phyloP scores from a whole-genome alignment of 352 stramenopile species.

The Globisporangium camurandrum region DNA sequence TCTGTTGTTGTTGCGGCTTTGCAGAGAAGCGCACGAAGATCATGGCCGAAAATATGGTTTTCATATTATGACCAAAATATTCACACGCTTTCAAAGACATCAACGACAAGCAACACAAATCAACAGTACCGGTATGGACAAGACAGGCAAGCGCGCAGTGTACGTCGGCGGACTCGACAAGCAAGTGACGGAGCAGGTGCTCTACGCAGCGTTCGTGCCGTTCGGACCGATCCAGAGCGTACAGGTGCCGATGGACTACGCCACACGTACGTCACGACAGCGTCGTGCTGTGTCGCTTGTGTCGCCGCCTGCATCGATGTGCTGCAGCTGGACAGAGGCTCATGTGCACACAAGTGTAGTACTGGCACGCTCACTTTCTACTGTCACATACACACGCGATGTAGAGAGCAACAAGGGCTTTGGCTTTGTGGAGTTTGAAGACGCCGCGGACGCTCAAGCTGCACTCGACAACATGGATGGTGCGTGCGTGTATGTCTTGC shows the following conservation, averaged over 20 bases:
- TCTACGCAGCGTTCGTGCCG: conserved; percentile 82
- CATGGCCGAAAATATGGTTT: conserved; percentile 4
- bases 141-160: conserved; percentile 60
- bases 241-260: conserved; percentile 68
- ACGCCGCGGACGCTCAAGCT: conserved; percentile 80
- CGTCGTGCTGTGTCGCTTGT: background rate
- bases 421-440: conserved; percentile 92
- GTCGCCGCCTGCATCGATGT: background rate
- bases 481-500: conserved; percentile 7
- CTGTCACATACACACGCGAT: background rate
- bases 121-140: conserved; percentile 21
- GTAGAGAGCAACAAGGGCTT: conserved; percentile 87
- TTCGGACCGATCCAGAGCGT: conserved; percentile 79
- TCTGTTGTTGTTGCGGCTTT: conserved; percentile 7
- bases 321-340: background rate
- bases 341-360: background rate
- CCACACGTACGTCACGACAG: conserved; percentile 38
- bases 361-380: background rate
- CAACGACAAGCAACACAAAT: conserved; percentile 1
- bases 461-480: conserved; percentile 96
- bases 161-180: conserved; percentile 90
- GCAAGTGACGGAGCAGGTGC: conserved; percentile 78
- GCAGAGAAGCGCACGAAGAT: conserved; percentile 10
- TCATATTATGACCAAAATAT: background rate
- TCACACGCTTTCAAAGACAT: background rate